Evolutionary conservation across 352 stramenopile species (phyloP).

Genomic region (Elongisporangium undulatum): DNA sequence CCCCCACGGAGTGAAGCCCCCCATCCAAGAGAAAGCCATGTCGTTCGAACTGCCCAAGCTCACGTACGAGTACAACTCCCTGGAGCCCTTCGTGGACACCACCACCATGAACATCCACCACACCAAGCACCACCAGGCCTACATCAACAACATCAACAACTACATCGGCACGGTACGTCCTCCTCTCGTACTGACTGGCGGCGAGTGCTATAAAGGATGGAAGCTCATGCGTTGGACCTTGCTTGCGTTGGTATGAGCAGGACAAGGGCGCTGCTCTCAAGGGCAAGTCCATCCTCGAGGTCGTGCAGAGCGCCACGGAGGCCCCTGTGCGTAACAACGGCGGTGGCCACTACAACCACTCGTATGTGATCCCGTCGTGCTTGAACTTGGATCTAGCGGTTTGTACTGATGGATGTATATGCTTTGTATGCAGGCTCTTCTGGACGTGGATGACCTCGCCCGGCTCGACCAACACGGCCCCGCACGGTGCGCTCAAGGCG

Average conservation of each 20-base stretch:
- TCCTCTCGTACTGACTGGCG: neutral
- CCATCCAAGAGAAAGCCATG: conserved; percentile 29
- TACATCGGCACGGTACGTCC: conserved; percentile 59
- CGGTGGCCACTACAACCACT: conserved; percentile 83
- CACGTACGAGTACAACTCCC: conserved; percentile 82
- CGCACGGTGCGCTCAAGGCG: conserved; percentile 75
- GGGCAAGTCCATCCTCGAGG: conserved; percentile 80
- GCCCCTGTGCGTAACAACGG: conserved; percentile 82
- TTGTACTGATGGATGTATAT: neutral
- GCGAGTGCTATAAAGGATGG: too few relatives aligned
- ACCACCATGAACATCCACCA: conserved; percentile 91
- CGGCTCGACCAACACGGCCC: conserved; percentile 73
- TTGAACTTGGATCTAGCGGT: too few relatives aligned
- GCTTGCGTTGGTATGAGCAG: conserved; percentile 16
- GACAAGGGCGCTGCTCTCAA: conserved; percentile 67
- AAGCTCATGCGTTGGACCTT: too few relatives aligned
- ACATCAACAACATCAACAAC: conserved; percentile 91
- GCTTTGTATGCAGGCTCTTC: conserved; percentile 60
- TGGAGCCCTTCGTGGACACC: conserved; percentile 88
- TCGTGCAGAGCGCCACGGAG: conserved; percentile 69
- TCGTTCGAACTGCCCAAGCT: conserved; percentile 79
- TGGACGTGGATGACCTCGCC: conserved; percentile 90
- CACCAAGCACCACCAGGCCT: conserved; percentile 89
- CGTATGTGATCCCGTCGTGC: too few relatives aligned
- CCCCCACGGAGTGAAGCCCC: conserved; percentile 5